These are phyloP conservation scores for Trichoderma gracile DNA, from an alignment of 2,329 filamentous ascomycete species.

Conservation along the genomic window DNA sequence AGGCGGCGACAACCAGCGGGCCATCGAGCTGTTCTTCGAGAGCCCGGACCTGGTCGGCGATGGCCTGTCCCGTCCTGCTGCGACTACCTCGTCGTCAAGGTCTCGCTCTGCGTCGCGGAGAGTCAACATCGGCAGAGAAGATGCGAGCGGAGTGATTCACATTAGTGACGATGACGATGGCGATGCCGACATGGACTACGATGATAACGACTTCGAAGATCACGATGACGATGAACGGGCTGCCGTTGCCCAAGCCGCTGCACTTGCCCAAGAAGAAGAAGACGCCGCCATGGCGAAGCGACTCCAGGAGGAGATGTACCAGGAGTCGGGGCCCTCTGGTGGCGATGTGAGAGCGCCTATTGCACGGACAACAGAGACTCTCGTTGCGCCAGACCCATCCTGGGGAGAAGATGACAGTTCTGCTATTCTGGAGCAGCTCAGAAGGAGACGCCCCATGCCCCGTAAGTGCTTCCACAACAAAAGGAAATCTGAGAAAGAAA, in stretches of 20 bases:
- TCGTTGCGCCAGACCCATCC: constrained; percentile 66
- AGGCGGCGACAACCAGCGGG: constrained; percentile 80
- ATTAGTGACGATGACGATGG: constrained; percentile 76
- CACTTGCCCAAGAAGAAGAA: constrained; percentile 69
- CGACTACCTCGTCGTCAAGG: constrained; percentile 28
- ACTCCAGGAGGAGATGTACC: constrained; percentile 89
- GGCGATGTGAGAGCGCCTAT: constrained; percentile 85
- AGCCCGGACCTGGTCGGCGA: constrained; percentile 68
- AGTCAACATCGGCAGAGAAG: constrained; percentile 37
- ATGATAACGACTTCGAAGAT: constrained; percentile 42
- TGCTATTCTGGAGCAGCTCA: constrained; percentile 66
- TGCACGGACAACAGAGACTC: constrained; percentile 84
- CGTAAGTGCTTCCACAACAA: constrained; percentile 32
- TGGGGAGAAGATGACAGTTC: constrained; percentile 53
- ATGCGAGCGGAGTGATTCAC: constrained; percentile 56
- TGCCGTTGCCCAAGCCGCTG: constrained; percentile 43
- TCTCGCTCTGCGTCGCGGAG: constrained; percentile 36
- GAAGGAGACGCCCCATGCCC: constrained; percentile 44
- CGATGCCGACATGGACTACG: constrained; percentile 44
- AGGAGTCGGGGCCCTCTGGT: constrained; percentile 48
- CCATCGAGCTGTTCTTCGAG: constrained; percentile 87
- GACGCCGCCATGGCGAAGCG: constrained; percentile 91
- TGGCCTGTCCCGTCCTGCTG: constrained; percentile 31
- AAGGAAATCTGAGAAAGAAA: neutral
- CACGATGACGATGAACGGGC: constrained; percentile 43